phyloP scores from a whole-genome alignment of 169 alveolate species.

The Perkinsus olseni region DNA sequence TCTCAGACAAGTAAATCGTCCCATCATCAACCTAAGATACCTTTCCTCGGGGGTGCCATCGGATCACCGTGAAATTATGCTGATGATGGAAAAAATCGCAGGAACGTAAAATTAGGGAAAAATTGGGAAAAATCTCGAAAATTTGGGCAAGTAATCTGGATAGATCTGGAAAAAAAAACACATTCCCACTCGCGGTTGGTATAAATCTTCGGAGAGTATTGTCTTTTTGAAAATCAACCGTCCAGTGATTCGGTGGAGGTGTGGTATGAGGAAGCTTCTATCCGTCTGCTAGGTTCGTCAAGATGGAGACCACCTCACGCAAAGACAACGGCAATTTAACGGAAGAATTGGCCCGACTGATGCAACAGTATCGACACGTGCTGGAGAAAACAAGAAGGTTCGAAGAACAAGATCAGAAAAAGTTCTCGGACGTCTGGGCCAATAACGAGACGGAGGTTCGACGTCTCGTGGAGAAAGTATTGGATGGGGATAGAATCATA shows the following conservation, averaged over 20 bases:
- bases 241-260: too few species aligned
- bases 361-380: slow-evolving; percentile 11
- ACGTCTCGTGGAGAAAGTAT: background rate
- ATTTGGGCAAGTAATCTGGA: background rate
- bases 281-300: background rate
- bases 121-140: too few species aligned
- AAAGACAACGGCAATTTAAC: slow-evolving; percentile 13
- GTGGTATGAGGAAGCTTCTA: background rate
- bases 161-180: background rate
- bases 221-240: too few species aligned
- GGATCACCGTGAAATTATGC: too few species aligned
- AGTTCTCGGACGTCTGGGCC: slow-evolving; percentile 13
- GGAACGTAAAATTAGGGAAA: slow-evolving; percentile 7
- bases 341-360: slow-evolving; percentile 15
- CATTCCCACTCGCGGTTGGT: background rate
- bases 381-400: background rate
- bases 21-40: background rate
- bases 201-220: too few species aligned
- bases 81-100: background rate
- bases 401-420: background rate
- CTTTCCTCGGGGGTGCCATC: too few species aligned
- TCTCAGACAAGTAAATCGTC: background rate
- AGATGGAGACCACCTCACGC: background rate
- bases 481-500: slow-evolving; percentile 1
- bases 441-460: slow-evolving; percentile 13